These are phyloP conservation scores for Ogataea chonburiensis DNA, from an alignment of 805 yeast genomes.

Conservation along the genomic window DNA sequence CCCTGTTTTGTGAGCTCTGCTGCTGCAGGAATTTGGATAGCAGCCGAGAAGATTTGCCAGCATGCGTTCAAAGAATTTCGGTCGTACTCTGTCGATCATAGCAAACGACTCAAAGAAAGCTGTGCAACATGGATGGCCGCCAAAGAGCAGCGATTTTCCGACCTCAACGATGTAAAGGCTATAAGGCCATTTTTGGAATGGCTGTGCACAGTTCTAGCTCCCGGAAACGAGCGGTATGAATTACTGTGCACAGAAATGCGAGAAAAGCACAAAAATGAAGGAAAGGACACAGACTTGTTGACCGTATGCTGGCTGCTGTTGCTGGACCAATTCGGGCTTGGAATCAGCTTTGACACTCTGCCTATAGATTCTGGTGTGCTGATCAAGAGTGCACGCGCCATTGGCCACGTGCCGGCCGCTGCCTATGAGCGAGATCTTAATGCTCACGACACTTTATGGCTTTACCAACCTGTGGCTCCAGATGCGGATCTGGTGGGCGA, in stretches of 20 bases:
- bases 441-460: neutral
- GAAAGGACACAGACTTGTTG: neutral
- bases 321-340: neutral
- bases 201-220: too few species aligned
- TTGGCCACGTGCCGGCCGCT: neutral
- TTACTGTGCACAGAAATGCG: too few species aligned
- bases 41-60: slow-evolving; percentile 38
- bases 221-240: too few species aligned
- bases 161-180: neutral
- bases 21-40: slow-evolving; percentile 55
- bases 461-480: neutral
- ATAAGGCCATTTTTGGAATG: neutral
- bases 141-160: slow-evolving; percentile 29
- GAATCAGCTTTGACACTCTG: neutral
- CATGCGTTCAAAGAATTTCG: slow-evolving; percentile 33
- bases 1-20: slow-evolving; percentile 49
- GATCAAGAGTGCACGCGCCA: neutral
- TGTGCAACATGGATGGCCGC: slow-evolving; percentile 51
- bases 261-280: neutral
- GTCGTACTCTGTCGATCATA: slow-evolving; percentile 19
- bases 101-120: slow-evolving; percentile 23
- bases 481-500: neutral
- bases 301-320: slow-evolving; percentile 3
- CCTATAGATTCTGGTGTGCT: neutral
- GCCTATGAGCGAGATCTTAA: neutral